Percentiles rank a stretch among this genome's conserved stretches.
phyloP scores from a whole-genome alignment of 2,329 filamentous ascomycete species.

The Aspergillus novofumigatus region DNA sequence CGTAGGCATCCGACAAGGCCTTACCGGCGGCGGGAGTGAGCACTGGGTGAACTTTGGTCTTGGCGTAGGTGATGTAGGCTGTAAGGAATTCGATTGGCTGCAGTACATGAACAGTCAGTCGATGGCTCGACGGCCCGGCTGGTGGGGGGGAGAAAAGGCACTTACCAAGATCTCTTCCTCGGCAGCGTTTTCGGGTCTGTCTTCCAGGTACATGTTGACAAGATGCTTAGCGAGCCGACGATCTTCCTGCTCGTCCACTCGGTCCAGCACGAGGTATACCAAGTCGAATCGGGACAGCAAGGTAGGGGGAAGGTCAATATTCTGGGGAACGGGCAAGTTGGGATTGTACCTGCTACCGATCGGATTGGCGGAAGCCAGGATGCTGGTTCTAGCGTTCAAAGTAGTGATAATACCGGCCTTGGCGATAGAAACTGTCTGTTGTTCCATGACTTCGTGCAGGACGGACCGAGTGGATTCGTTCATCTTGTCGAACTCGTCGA shows the following conservation, averaged over 20 bases:
- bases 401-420: conserved; percentile 81
- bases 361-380: conserved; percentile 93
- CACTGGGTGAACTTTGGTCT: conserved; percentile 75
- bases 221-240: conserved; percentile 86
- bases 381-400: conserved; percentile 89
- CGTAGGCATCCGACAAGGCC: conserved; percentile 81
- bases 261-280: conserved; percentile 93
- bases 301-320: conserved; percentile 94
- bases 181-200: conserved; percentile 79
- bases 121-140: too few relatives aligned
- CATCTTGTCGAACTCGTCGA: conserved; percentile 80
- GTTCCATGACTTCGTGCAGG: conserved; percentile 76
- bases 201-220: conserved; percentile 94
- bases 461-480: conserved; percentile 69
- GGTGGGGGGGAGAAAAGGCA: too few relatives aligned
- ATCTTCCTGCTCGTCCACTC: conserved; percentile 84
- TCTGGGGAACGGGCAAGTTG: conserved; percentile 91
- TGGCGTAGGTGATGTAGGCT: conserved; percentile 94
- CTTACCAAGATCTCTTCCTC: conserved; percentile 75
- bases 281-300: conserved; percentile 93
- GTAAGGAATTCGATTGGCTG: conserved; percentile 93
- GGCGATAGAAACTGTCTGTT: conserved; percentile 73
- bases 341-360: conserved; percentile 98
- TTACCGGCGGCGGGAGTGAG: conserved; percentile 76
- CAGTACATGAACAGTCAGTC: conserved; percentile 3